These are phyloP conservation scores for Fraxinus ornus DNA, from an alignment of 305 asterid species.

Conservation along the genomic window DNA sequence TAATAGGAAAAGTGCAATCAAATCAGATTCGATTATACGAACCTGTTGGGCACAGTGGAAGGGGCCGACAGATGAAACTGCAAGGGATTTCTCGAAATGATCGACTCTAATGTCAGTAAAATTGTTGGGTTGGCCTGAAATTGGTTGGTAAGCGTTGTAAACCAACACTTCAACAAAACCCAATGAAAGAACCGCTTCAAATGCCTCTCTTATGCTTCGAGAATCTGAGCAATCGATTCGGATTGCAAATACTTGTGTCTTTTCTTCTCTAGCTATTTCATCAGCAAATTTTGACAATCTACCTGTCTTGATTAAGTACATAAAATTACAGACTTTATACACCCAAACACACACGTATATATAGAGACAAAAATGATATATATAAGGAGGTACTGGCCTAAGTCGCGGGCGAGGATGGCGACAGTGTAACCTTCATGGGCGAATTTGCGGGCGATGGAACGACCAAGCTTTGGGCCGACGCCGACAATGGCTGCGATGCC, in stretches of 20 bases:
- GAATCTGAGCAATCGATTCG: slow-evolving; percentile 79
- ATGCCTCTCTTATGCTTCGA: slow-evolving; percentile 72
- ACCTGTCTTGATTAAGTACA: slow-evolving; percentile 30
- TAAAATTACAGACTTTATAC: not conserved
- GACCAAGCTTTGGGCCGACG: slow-evolving; percentile 83
- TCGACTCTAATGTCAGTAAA: slow-evolving; percentile 54
- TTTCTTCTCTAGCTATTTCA: slow-evolving; percentile 79
- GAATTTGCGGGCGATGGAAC: slow-evolving; percentile 77
- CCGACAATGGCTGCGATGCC: slow-evolving; percentile 96
- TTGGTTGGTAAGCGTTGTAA: slow-evolving; percentile 69
- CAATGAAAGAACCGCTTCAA: slow-evolving; percentile 73
- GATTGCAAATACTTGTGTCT: slow-evolving; percentile 77
- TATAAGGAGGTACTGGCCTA: slow-evolving; percentile 35
- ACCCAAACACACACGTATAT: too few relatives aligned
- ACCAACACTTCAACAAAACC: slow-evolving; percentile 80
- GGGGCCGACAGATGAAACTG: slow-evolving; percentile 76
- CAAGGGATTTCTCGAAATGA: slow-evolving; percentile 61
- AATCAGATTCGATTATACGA: not conserved
- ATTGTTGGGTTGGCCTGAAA: slow-evolving; percentile 43
- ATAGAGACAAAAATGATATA: not conserved
- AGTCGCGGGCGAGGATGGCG: slow-evolving; percentile 82
- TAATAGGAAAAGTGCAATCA: not conserved
- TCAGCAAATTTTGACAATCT: slow-evolving; percentile 73
- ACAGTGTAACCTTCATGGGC: slow-evolving; percentile 89
- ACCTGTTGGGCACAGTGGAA: slow-evolving; percentile 90